phyloP scores from a whole-genome alignment of 2,329 filamentous ascomycete genomes.

The Iodosphaeria phyllophila region DNA sequence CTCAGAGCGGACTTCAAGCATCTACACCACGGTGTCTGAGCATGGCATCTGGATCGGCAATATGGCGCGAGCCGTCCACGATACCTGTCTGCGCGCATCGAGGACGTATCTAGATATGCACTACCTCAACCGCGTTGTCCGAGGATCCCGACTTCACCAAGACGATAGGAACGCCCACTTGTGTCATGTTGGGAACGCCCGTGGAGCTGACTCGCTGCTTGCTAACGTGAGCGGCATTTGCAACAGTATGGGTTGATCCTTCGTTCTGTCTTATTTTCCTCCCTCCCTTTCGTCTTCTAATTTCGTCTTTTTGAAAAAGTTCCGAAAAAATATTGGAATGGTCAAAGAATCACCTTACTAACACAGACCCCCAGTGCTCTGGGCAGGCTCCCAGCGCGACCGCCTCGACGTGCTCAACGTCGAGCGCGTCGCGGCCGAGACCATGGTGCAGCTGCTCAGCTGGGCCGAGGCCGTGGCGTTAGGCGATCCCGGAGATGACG shows the following conservation, averaged over 20 bases:
- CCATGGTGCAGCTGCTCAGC: conserved; percentile 11
- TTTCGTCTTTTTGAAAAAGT: too few species aligned
- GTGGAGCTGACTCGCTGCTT: conserved; percentile 9
- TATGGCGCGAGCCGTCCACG: conserved; percentile 5
- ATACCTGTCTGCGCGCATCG: conserved; percentile 7
- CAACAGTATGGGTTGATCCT: too few species aligned
- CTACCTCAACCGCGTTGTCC: conserved; percentile 5
- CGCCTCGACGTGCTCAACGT: conserved; percentile 11
- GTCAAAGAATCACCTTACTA: too few species aligned
- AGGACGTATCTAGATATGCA: conserved; percentile 7
- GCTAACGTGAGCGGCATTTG: conserved; percentile 13
- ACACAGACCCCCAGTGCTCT: too few species aligned
- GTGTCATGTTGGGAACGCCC: too few species aligned
- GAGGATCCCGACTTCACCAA: not conserved
- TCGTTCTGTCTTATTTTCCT: too few species aligned
- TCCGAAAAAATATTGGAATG: too few species aligned
- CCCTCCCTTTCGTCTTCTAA: too few species aligned
- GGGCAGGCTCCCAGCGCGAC: conserved; percentile 12
- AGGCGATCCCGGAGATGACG: conserved; percentile 3
- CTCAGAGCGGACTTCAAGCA: not conserved
- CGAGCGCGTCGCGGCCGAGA: conserved; percentile 11
- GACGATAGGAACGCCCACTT: too few species aligned
- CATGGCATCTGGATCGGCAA: conserved; percentile 1
- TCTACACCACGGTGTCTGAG: not conserved
- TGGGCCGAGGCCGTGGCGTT: conserved; percentile 13